Percentiles rank a stretch among this genome's conserved stretches.
Conservation (phyloP, 495 filamentous ascomycete genomes). For the Hypoxylon lienhwacheense region DNA sequence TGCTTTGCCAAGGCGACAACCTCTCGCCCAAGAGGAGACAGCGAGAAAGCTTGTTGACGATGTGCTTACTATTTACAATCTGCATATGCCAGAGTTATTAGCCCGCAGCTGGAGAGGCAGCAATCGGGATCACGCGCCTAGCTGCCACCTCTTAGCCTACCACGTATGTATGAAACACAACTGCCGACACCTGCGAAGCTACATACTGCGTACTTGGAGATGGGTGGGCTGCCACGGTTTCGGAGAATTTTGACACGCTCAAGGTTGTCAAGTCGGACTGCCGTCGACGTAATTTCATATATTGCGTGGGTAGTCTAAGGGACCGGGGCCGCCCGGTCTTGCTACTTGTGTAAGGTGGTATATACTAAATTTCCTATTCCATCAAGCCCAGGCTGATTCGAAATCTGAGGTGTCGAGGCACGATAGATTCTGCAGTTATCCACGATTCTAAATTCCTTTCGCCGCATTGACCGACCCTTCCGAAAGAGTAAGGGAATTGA, state of each 20-base stretch:
- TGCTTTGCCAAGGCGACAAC: constrained; percentile 7
- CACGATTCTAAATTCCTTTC: constrained; percentile 2
- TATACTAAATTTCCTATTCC: constrained; percentile 10
- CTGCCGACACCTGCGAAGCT: constrained; percentile 27
- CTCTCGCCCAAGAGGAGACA: not conserved
- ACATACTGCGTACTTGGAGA: constrained; percentile 13
- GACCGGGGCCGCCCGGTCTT: constrained; percentile 17
- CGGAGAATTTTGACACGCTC: constrained; percentile 16
- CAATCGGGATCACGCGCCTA: constrained; percentile 32
- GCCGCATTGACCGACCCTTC: constrained; percentile 2
- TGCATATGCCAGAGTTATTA: constrained; percentile 17
- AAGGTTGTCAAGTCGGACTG: not conserved
- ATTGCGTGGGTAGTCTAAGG: not conserved
- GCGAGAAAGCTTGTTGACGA: constrained; percentile 20
- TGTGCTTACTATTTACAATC: constrained; percentile 30
- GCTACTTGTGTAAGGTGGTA: constrained; percentile 31
- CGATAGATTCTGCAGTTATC: not conserved
- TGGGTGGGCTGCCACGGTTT: constrained; percentile 5
- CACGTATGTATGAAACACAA: constrained; percentile 24
- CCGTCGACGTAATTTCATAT: not conserved
- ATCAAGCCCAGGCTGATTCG: constrained; percentile 10
- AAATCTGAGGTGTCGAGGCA: not conserved
- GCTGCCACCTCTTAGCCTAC: constrained; percentile 8
- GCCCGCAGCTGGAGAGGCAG: constrained; percentile 5
- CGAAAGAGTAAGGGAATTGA: constrained; percentile 16